phyloP scores from a whole-genome alignment of 2,329 filamentous ascomycete genomes.

The Fusarium buharicum region DNA sequence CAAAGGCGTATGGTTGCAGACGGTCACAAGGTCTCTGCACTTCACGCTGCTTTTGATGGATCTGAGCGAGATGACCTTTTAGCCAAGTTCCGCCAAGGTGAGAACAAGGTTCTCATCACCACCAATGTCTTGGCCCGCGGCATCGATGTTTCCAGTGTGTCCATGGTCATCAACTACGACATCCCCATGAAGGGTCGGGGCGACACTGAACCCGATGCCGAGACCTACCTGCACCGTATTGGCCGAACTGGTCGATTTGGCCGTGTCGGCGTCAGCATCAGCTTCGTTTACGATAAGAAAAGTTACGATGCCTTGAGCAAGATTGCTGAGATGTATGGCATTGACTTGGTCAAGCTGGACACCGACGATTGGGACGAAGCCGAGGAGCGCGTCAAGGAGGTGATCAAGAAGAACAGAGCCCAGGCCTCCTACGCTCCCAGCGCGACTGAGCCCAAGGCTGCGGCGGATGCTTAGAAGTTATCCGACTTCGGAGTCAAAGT shows the following conservation, averaged over 20 bases:
- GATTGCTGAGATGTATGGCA: constrained; percentile 84
- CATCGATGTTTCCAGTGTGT: constrained; percentile 91
- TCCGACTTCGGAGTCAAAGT: constrained; percentile 24
- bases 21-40: constrained; percentile 89
- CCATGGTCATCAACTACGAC: constrained; percentile 98
- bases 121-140: constrained; percentile 97
- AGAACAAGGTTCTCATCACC: constrained; percentile 95
- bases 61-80: constrained; percentile 84
- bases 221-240: constrained; percentile 98
- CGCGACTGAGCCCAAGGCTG: constrained; percentile 52
- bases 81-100: constrained; percentile 84
- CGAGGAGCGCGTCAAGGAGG: constrained; percentile 81
- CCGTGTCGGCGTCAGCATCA: constrained; percentile 94
- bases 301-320: constrained; percentile 81
- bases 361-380: constrained; percentile 92
- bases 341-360: constrained; percentile 82
- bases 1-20: constrained; percentile 86
- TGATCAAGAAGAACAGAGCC: constrained; percentile 77
- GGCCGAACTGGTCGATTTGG: constrained; percentile 97
- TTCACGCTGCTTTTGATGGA: constrained; percentile 90
- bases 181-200: constrained; percentile 79
- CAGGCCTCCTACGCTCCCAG: constrained; percentile 64
- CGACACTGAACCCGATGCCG: constrained; percentile 86
- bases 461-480: constrained; percentile 47
- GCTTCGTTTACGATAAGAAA: constrained; percentile 87